Base-by-base conservation (phyloP, 257 asterid species). In the Fraxinus cuspidata region DNA sequence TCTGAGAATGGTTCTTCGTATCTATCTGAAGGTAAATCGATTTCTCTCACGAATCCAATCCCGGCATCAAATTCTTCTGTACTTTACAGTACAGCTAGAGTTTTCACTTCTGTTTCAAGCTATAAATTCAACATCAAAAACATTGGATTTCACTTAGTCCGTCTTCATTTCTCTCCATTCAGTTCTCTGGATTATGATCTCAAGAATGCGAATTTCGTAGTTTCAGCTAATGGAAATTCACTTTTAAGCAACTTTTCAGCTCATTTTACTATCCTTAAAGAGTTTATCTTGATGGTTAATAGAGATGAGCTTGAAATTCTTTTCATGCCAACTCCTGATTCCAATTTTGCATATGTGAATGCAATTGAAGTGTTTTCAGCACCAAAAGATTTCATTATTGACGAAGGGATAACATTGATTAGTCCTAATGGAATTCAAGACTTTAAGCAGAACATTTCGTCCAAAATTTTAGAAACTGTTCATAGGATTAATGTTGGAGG, bases 401-500 rank as follows among this genome's bases (percentile, higher is more conserved):
- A 87, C 77, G 75, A 81, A 37, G 97, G 86, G 40, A 71, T 86
- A 44, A 83, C 85, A 8, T 73, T 92, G 72, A 75, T 91, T 72
- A 79, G 79, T 10, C 89, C 88, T 34, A 74, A 74, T 56, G 96
- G 92, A 29, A 70, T 89, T 77, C 66, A 53, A 64, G 96, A 87
- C 74, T 93, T 87, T 72, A 85, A 79, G 77, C 92, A 84, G 90
- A 93, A 93, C 71, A 37, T 90, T 70, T 82, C 97, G 1, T 83
- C 84, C 5, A 92, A 84, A 31, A 79, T 85, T 23, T 75, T 91
- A 16, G 93, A 91, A 85, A 91, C 96, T 77, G 84, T 90, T 78
- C 94, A 93, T 83, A 84, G 97, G 83, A 80, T 93, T 78, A 93
- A 93, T 47, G 97, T 93, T 72, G 98, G 98, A 12, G 98, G 98